phyloP scores from a whole-genome alignment of 352 stramenopile genomes.

The Thalassiosira mediterranea region DNA sequence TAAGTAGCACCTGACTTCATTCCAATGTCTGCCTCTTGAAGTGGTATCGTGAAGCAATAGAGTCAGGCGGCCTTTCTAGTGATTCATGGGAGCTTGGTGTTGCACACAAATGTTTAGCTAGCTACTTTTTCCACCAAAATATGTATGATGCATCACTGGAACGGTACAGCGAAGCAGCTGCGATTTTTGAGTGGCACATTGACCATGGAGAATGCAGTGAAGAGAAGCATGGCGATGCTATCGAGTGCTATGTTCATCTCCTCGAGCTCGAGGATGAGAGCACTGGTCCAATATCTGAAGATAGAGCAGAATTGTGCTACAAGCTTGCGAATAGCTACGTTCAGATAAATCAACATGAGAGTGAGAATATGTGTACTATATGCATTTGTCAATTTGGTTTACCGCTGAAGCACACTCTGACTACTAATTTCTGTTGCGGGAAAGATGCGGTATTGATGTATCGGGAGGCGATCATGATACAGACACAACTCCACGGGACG shows the following conservation, averaged over 20 bases:
- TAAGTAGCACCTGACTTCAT: no score
- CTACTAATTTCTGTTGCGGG: no score
- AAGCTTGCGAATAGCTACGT: constrained; percentile 69
- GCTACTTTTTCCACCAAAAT: constrained; percentile 51
- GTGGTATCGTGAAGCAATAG: constrained; percentile 56
- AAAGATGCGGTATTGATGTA: constrained; percentile 64
- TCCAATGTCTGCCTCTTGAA: constrained; percentile 7
- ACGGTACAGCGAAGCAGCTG: constrained; percentile 52
- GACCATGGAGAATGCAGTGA: constrained; percentile 29
- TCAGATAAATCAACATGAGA: constrained; percentile 51
- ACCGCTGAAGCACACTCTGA: no score
- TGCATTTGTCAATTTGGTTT: no score
- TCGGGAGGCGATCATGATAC: constrained; percentile 69
- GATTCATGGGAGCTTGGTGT: constrained; percentile 66
- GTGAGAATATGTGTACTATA: no score
- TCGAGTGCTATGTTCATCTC: constrained; percentile 59
- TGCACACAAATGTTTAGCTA: constrained; percentile 59
- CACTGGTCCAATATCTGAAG: constrained; percentile 53
- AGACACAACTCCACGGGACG: constrained; percentile 58
- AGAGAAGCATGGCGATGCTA: constrained; percentile 46
- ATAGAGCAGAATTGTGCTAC: constrained; percentile 56
- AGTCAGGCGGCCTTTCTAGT: constrained; percentile 57
- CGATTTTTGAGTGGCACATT: constrained; percentile 68
- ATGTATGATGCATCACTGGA: constrained; percentile 50
- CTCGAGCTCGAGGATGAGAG: constrained; percentile 60